A percentile compares a stretch with the other conserved stretches of the same genome.
phyloP scores from a whole-genome alignment of 345 rosid species.

The Physaria fendleri region DNA sequence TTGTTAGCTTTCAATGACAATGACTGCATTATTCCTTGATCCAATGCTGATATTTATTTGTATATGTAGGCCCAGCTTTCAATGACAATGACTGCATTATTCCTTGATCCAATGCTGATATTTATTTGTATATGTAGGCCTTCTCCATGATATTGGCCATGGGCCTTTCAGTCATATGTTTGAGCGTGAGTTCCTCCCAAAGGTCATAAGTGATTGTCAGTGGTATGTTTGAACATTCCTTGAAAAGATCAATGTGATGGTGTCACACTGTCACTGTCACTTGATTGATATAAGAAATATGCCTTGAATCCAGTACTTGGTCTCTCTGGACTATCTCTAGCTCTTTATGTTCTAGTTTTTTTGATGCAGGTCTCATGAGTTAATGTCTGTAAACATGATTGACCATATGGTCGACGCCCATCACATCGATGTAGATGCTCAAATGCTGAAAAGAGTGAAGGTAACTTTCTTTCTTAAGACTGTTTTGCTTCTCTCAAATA shows the following conservation, averaged over 20 bases:
- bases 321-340: conserved; percentile 11
- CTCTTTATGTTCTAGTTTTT: conserved; percentile 5
- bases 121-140: conserved; percentile 43
- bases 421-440: conserved; percentile 69
- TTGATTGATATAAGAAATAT: not conserved
- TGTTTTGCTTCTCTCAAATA: conserved; percentile 11
- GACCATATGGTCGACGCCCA: conserved; percentile 80
- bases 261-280: too few relatives aligned
- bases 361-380: conserved; percentile 72
- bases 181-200: conserved; percentile 86
- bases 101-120: conserved; percentile 10
- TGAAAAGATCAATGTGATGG: conserved; percentile 4
- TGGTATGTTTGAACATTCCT: conserved; percentile 46
- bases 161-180: conserved; percentile 96
- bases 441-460: conserved; percentile 75
- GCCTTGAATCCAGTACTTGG: not conserved
- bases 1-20: not conserved
- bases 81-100: not conserved
- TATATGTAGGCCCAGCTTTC: conserved; percentile 51
- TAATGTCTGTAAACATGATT: conserved; percentile 70
- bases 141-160: conserved; percentile 91
- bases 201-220: conserved; percentile 36
- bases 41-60: not conserved
- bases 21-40: not conserved
- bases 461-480: conserved; percentile 32